Evolutionary conservation across 192 early-diverging fungal species (phyloP), one percentile per base, ranked within the genome.

Genomic region (Backusella tuberculispora): DNA sequence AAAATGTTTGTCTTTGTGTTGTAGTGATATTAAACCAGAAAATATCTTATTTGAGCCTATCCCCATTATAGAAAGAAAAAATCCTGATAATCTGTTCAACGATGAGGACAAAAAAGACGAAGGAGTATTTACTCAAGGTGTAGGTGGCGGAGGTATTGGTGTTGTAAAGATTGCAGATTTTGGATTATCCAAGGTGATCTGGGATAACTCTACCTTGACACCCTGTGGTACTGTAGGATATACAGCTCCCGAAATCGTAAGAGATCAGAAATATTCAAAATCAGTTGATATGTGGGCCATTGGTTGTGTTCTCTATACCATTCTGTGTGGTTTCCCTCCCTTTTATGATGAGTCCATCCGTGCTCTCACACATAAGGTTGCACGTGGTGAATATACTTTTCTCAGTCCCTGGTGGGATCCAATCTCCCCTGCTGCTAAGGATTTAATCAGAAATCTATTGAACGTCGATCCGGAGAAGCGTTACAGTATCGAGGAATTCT

Each of bases 141-240:
- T 94, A 34, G 93, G 93, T 68, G 93, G 92, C 47, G 93, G 92
- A 44, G 92, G 94, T 24, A 94, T 96, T 76, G 95, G 94, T 12
- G 75, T 82, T 34, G 88, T 96, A 74, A 95, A 94, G 80, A 88
- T 97, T 46, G 94, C 94, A 21, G 94, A 97, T 82, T 97, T 97
- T 85, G 94, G 95, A 7, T 78, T 97, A 41, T 94, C 93, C 63
- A 95, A 95, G 81, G 89, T 95, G 6, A 87, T 95, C 6, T 93
- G 92, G 89, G 87, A 94, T 71, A 88, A 93, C 71, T 85, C 89
- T 5, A 95, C 95, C 6, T 88, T 88, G 81, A 98, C 96, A 45
- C 96, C 96, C 6, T 96, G 95, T 70, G 96, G 96, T 14, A 98
- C 96, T 10, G 90, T 95, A 6, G 94, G 95, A 26, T 98, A 98